phyloP scores from a whole-genome alignment of 1,284 basidiomycete species.

The Austroboletus novae-zelandiae region DNA sequence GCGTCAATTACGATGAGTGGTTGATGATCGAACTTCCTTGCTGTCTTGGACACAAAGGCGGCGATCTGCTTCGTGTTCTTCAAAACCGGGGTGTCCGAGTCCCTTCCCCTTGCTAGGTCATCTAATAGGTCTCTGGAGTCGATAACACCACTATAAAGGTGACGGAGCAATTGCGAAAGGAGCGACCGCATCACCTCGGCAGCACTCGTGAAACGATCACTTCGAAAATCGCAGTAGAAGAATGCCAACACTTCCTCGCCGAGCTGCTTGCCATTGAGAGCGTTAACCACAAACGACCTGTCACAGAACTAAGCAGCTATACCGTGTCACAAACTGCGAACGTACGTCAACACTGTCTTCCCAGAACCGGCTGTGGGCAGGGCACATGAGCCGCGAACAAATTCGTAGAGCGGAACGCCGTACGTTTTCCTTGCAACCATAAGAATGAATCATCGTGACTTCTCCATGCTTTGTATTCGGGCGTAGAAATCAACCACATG shows the following conservation, averaged over 20 bases:
- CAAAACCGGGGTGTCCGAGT: not conserved
- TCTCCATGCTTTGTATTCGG: too few relatives aligned
- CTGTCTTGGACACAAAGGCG: not conserved
- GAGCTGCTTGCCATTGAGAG: not conserved
- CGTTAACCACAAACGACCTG: constrained; percentile 8
- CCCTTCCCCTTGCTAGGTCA: too few relatives aligned
- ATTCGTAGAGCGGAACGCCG: not conserved
- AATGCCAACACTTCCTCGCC: too few relatives aligned
- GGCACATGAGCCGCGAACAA: too few relatives aligned
- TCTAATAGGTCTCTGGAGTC: too few relatives aligned
- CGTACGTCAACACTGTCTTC: constrained; percentile 7
- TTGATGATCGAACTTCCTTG: not conserved
- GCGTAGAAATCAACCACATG: too few relatives aligned
- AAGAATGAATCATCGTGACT: not conserved
- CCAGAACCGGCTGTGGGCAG: constrained; percentile 5
- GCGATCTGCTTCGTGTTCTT: constrained; percentile 1
- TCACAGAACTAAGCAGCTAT: too few relatives aligned
- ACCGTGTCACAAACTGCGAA: not conserved
- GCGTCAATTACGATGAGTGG: constrained; percentile 11
- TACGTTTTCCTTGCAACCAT: constrained; percentile 7
- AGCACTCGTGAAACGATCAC: too few relatives aligned
- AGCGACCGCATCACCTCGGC: too few relatives aligned
- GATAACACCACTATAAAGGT: too few relatives aligned
- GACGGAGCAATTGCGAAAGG: too few relatives aligned
- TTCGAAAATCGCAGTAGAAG: too few relatives aligned